These are phyloP conservation scores for Monascus purpureus DNA, from an alignment of 495 filamentous ascomycete genomes.

Conservation along the genomic window DNA sequence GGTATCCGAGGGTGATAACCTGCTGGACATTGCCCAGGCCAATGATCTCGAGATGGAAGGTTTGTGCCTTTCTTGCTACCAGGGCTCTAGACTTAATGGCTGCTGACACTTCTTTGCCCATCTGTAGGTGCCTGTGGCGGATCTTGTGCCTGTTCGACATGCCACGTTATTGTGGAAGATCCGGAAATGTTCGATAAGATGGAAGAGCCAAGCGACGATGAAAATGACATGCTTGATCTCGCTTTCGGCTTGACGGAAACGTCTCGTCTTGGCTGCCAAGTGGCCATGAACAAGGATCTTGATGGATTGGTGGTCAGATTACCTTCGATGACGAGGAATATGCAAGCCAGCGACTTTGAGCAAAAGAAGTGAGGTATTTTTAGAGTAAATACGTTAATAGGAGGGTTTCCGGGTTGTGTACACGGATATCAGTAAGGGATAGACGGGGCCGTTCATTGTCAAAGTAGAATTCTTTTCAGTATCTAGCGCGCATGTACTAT, in stretches of 20 bases:
- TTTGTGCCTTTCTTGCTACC: slow-evolving; percentile 12
- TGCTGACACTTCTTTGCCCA: neutral
- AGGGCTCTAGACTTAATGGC: neutral
- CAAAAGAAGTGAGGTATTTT: slow-evolving; percentile 14
- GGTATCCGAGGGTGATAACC: slow-evolving; percentile 74
- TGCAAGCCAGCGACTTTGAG: slow-evolving; percentile 86
- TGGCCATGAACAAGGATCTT: slow-evolving; percentile 76
- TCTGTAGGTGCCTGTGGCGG: slow-evolving; percentile 72
- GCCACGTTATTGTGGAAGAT: slow-evolving; percentile 85
- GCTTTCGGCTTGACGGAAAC: slow-evolving; percentile 96
- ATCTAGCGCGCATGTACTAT: slow-evolving; percentile 8
- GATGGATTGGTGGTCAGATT: slow-evolving; percentile 75
- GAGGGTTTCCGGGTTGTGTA: too few species aligned
- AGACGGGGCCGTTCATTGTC: too few species aligned
- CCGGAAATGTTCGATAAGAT: slow-evolving; percentile 81
- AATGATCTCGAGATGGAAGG: slow-evolving; percentile 97
- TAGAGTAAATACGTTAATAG: neutral
- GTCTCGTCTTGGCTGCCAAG: slow-evolving; percentile 88
- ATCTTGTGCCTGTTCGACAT: slow-evolving; percentile 92
- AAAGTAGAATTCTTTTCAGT: too few species aligned
- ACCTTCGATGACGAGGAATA: slow-evolving; percentile 86
- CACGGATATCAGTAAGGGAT: too few species aligned
- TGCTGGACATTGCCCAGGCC: slow-evolving; percentile 87
- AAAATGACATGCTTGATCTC: slow-evolving; percentile 98
- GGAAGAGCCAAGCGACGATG: slow-evolving; percentile 85